Base-by-base conservation (phyloP, 2,329 filamentous ascomycete genomes). In the Curvularia sp. region DNA sequence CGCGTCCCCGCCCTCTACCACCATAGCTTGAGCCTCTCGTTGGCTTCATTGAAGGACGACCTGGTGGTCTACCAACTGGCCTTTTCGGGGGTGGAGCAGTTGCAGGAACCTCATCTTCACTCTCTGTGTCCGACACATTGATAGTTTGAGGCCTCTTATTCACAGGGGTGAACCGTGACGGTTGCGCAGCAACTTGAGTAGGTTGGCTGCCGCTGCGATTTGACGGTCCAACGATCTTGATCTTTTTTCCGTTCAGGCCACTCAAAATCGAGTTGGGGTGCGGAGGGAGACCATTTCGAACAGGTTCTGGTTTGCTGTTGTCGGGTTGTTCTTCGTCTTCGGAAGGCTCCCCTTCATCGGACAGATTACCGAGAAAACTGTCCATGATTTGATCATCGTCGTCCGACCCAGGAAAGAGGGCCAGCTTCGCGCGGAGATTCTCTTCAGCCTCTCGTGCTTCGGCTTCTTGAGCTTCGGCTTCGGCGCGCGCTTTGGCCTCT, bases 341-440 rank as follows among this genome's bases (percentile, higher is more conserved):
- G 3, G 60, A 26, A 2, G 55, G 57, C 28, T 68, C 65, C 35
- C 72, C 67, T 9, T 65, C 63, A 22, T 64, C 62, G 7, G 70
- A 61, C 7, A 73, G 57, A 28, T 64, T 57, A 15, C 67, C 67
- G 20, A 75, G 69, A 58, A 75, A 73, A 8, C 57, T 67, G 24
- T 73, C 68, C 4, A 74, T 53, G 7, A 67, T 58, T 35, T 67
- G 57, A 18, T 18, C 18, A 6, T 69, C 57, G 4, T 73, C 64
- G 4, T 71, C 67, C n/a, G 72, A 70, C 22, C 70, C 74, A 22
- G 75, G 69, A 33, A 70, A 70, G 4, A 75, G 62, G 3, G 66
- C 70, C 62, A 77, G 67, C 55, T 77, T 77, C 3, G 74, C 71
- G 8, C 67, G 67, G 18, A 74, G 55, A 48, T 77, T 78, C 43